Evolutionary conservation across 2,329 filamentous ascomycete genomes (phyloP), one percentile per base, ranked within the genome.

Genomic region (Cordyceps pruinosa): DNA sequence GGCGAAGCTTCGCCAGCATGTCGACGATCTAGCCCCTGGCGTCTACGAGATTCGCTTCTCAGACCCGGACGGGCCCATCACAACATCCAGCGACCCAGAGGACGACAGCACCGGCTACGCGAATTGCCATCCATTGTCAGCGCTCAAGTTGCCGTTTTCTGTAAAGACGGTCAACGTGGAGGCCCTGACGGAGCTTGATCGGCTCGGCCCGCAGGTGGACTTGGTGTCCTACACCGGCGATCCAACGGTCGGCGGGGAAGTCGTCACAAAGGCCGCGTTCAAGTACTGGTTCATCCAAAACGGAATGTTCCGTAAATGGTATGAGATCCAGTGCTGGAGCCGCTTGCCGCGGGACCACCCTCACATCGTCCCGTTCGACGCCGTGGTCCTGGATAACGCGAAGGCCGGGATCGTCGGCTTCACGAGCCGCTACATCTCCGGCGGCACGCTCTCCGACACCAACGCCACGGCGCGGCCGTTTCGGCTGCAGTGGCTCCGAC

Each of bases 361-460:
- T 26, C 70, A 73, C 35, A 68, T 74, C 5, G 64, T 72, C 2
- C 64, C 66, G 0, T 67, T 73, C 32, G 69, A 72, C 57, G 51
- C 61, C 1, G 58, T 73, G 4, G 68, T 73, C 8, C 13, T 73
- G 17, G 68, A 73, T 26, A 62, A 65, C 41, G 37, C 71, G 1
- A 62, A 69, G n/a, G 66, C 65, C 13, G 59, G 61, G 0, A 62
- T 73, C 0, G 63, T 73, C 30, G 71, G 72, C 4, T 75, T 74
- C 30, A 73, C 70, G 9, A 69, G 30, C n/a, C 2, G 13, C 15
- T 72, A 68, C 44, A 59, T 74, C 0, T 60, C 67, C 28, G 69
- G 70, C 13, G 65, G 69, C 5, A 70, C 57, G 30, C 54, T 73
- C 3, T 61, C 66, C 1, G 58, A 68, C 7, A 72, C 65, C 60